A percentile compares a stretch with the other conserved stretches of the same genome.
These are phyloP conservation scores for Globisporangium parvum DNA, from an alignment of 352 stramenopile genomes.

Conservation along the genomic window DNA sequence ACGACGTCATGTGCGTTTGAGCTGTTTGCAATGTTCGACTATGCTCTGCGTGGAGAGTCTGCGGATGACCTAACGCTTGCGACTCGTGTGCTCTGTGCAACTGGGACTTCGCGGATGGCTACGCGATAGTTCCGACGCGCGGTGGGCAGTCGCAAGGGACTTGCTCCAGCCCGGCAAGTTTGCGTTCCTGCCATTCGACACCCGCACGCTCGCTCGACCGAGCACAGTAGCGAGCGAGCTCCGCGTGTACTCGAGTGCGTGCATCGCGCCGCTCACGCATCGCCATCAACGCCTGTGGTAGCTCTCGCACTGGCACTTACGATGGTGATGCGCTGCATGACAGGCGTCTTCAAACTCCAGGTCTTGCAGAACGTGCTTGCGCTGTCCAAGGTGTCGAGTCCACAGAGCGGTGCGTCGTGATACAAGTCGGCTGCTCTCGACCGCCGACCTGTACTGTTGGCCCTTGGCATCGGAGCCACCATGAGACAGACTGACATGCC, in stretches of 20 bases:
- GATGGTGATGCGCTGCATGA: background rate
- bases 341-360: slow-evolving; percentile 27
- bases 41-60: background rate
- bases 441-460: too few relatives aligned
- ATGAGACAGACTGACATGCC: background rate
- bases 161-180: slow-evolving; percentile 30
- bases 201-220: background rate
- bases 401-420: slow-evolving; percentile 10
- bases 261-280: too few relatives aligned
- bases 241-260: slow-evolving; percentile 4
- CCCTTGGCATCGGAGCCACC: background rate
- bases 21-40: background rate
- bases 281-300: background rate
- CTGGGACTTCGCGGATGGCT: background rate
- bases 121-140: slow-evolving; percentile 19
- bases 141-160: slow-evolving; percentile 40
- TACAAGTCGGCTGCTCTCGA: background rate
- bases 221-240: slow-evolving; percentile 11
- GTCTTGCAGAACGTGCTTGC: slow-evolving; percentile 26
- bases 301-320: background rate
- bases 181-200: slow-evolving; percentile 36
- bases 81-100: background rate
- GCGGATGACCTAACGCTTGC: background rate
- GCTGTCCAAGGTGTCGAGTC: slow-evolving; percentile 23
- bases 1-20: slow-evolving; percentile 7